Conservation (phyloP, 257 asterid genomes). For the Petunia secreta region DNA sequence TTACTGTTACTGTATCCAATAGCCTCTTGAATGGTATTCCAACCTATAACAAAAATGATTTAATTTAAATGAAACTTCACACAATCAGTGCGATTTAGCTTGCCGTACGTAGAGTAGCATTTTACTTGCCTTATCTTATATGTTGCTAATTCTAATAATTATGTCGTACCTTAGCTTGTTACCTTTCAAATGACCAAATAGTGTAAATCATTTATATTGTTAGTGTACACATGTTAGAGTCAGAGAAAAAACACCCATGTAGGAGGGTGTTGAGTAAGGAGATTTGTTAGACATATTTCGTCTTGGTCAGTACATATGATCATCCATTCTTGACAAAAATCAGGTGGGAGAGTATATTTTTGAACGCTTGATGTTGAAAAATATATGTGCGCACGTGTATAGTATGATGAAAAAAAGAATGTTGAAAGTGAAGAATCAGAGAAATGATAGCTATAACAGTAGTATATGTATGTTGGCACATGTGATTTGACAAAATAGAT, state of each 20-base stretch:
- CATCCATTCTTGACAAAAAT: too few species aligned
- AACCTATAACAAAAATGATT: constrained; percentile 45
- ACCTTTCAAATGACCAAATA: not conserved
- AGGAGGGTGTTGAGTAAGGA: not conserved
- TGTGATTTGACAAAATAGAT: constrained; percentile 24
- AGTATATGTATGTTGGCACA: not conserved
- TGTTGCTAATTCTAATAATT: too few species aligned
- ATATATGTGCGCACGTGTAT: not conserved
- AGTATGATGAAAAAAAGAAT: constrained; percentile 11
- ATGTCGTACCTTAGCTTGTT: too few species aligned
- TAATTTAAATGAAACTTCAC: not conserved
- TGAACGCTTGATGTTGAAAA: too few species aligned
- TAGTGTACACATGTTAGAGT: not conserved
- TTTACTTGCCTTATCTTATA: not conserved
- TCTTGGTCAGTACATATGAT: not conserved
- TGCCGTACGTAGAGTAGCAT: not conserved
- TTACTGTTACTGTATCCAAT: constrained; percentile 95
- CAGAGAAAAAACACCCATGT: not conserved
- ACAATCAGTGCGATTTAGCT: not conserved
- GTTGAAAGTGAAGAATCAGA: not conserved
- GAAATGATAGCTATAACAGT: not conserved
- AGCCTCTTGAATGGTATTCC: constrained; percentile 91
- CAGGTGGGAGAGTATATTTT: too few species aligned
- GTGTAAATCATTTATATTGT: not conserved
- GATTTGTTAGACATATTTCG: not conserved